Conservation (phyloP, 306 rosid species). For the Dalbergia cochinchinensis region DNA sequence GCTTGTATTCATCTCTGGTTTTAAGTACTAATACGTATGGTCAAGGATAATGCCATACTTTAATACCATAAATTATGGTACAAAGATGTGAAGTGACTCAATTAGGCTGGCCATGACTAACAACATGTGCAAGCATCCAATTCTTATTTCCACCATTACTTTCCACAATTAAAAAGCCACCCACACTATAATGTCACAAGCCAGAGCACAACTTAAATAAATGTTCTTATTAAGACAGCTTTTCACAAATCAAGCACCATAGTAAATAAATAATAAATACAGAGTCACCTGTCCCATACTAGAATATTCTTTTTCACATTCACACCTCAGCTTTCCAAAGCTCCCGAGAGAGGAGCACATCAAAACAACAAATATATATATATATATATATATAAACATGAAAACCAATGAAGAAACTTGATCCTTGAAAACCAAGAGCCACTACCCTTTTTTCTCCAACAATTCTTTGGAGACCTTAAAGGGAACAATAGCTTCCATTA, state of each 20-base stretch:
- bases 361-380: constrained; percentile 45
- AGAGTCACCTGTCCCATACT: constrained; percentile 47
- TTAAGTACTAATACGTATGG: not conserved
- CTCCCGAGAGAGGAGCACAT: constrained; percentile 58
- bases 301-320: constrained; percentile 56
- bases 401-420: constrained; percentile 47
- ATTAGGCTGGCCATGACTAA: constrained; percentile 33
- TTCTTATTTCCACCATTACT: constrained; percentile 34
- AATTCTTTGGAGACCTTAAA: constrained; percentile 56
- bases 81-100: constrained; percentile 45
- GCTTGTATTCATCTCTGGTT: not conserved
- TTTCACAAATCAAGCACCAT: constrained; percentile 49
- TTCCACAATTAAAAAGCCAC: constrained; percentile 43
- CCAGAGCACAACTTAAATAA: constrained; percentile 36
- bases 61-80: constrained; percentile 36
- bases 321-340: constrained; percentile 44
- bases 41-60: constrained; percentile 14
- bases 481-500: constrained; percentile 41
- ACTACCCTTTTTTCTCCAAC: constrained; percentile 55
- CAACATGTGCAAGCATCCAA: constrained; percentile 47
- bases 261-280: constrained; percentile 48
- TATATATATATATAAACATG: constrained; percentile 43
- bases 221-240: constrained; percentile 47
- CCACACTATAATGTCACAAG: constrained; percentile 45
- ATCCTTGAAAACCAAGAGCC: constrained; percentile 45